These are phyloP conservation scores for Simmondsia chinensis DNA, from an alignment of 148 eudicot genomes.

Conservation along the genomic window DNA sequence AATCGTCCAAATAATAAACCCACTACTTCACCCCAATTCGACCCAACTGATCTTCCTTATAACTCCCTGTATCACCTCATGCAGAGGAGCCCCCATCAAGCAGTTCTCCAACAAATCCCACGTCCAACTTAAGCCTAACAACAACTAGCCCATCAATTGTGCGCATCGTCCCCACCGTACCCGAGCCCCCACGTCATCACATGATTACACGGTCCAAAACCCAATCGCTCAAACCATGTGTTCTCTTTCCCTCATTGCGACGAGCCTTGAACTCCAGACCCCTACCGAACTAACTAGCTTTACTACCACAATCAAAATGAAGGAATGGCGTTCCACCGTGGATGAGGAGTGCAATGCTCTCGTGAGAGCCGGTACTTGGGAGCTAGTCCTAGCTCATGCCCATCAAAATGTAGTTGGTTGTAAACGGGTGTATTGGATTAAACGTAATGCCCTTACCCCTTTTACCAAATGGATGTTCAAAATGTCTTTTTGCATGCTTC, in stretches of 20 bases:
- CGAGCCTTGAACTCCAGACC: neutral
- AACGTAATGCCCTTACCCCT: neutral
- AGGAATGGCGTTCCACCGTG: neutral
- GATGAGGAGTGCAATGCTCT: neutral
- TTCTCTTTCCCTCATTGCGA: neutral
- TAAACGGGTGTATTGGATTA: conserved; percentile 6
- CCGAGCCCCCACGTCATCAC: no score
- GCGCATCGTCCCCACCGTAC: no score
- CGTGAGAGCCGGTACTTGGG: neutral
- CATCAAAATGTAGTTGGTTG: neutral
- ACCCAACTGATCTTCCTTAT: no score
- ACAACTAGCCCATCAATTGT: no score
- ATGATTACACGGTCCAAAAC: neutral
- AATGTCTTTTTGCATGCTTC: conserved; percentile 8
- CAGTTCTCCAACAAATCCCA: no score
- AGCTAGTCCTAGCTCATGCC: neutral
- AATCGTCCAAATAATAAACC: no score
- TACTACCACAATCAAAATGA: neutral
- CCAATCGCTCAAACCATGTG: neutral
- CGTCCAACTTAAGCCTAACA: no score
- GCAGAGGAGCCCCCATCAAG: no score
- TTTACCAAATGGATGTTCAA: conserved; percentile 4
- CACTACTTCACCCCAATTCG: no score
- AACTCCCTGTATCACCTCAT: no score
- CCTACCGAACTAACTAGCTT: neutral